Evolutionary conservation across 202 grass and related monocot genomes (phyloP).

Genomic region (Bolboschoenoplectus hybrid): DNA sequence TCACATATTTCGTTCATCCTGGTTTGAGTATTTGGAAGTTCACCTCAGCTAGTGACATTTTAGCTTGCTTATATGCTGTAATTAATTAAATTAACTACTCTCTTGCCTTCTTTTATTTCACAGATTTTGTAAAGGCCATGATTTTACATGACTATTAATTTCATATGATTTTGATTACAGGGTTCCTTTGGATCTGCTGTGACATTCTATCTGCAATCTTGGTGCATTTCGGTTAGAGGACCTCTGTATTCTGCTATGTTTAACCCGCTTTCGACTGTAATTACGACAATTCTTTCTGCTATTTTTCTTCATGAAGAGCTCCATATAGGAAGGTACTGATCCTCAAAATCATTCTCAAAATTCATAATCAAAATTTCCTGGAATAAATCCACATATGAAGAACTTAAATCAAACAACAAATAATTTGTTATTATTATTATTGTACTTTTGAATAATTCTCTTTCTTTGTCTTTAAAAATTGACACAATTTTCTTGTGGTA

Average conservation of each 20-base stretch:
- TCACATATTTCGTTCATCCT: constrained; percentile 49
- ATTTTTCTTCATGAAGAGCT: constrained; percentile 55
- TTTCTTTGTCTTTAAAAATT: constrained; percentile 39
- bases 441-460: background rate
- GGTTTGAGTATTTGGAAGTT: constrained; percentile 52
- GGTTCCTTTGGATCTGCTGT: constrained; percentile 63
- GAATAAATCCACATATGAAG: background rate
- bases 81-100: constrained; percentile 34
- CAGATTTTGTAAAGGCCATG: background rate
- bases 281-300: constrained; percentile 52
- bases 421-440: background rate
- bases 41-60: constrained; percentile 51
- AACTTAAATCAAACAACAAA: background rate
- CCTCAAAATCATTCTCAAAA: background rate
- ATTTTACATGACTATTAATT: background rate
- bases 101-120: background rate
- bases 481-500: constrained; percentile 34
- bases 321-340: constrained; percentile 59
- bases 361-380: background rate
- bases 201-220: constrained; percentile 75
- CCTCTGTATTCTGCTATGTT: constrained; percentile 84
- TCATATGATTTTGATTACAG: constrained; percentile 38
- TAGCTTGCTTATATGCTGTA: constrained; percentile 62
- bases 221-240: constrained; percentile 61
- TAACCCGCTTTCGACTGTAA: constrained; percentile 61